Evolutionary conservation across 306 rosid species (phyloP).

Genomic region (Purshia tridentata): DNA sequence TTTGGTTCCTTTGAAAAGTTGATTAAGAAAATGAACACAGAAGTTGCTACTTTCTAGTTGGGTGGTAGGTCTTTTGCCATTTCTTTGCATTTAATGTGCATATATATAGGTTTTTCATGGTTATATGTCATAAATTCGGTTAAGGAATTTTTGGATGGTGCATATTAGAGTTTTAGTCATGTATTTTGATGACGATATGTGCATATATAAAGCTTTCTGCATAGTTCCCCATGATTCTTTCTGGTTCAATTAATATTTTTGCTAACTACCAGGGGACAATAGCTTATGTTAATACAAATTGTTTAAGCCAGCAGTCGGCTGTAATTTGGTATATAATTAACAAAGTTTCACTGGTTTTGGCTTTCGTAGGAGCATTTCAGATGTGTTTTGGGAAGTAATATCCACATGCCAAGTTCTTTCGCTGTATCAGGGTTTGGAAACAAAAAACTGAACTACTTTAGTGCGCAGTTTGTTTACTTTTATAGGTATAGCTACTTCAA

Average conservation of each 20-base stretch:
- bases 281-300: constrained; percentile 1
- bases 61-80: too few species aligned
- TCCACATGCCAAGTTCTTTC: constrained; percentile 70
- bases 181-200: neutral
- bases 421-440: constrained; percentile 90
- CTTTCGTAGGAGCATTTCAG: constrained; percentile 72
- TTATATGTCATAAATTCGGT: too few species aligned
- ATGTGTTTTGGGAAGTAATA: constrained; percentile 88
- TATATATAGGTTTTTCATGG: neutral
- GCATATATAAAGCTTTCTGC: neutral
- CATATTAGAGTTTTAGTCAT: neutral
- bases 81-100: too few species aligned
- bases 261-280: neutral
- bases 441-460: constrained; percentile 91
- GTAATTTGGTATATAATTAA: neutral
- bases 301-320: neutral
- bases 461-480: constrained; percentile 88
- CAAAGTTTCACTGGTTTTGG: constrained; percentile 25
- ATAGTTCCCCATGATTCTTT: neutral
- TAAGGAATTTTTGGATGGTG: neutral
- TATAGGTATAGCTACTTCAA: constrained; percentile 97
- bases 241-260: neutral
- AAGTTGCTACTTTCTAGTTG: too few species aligned
- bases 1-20: too few species aligned
- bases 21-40: too few species aligned